phyloP scores from a whole-genome alignment of 495 filamentous ascomycete genomes.

The Penicillium fimorum region DNA sequence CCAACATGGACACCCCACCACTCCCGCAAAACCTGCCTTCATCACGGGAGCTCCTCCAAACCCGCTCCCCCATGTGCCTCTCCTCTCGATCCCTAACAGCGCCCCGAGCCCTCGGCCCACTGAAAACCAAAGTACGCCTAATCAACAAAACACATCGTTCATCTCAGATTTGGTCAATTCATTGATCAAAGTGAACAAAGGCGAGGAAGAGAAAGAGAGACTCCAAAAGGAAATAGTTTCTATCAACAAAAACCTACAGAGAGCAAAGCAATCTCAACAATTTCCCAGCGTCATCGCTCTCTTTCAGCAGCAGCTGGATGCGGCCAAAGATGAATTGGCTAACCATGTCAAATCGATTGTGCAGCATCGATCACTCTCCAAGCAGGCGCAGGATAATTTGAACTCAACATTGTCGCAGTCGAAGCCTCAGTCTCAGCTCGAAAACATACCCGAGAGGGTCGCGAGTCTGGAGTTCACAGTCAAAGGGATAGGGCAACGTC shows the following conservation, averaged over 20 bases:
- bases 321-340: not conserved
- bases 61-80: not conserved
- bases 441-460: not conserved
- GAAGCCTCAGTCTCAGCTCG: not conserved
- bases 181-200: conserved; percentile 10
- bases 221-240: conserved; percentile 22
- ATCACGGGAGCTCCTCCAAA: not conserved
- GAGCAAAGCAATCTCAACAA: conserved; percentile 18
- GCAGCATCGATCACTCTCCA: not conserved
- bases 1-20: not conserved
- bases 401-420: not conserved
- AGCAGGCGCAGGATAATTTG: not conserved
- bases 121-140: not conserved
- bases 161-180: conserved; percentile 25
- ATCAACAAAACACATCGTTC: not conserved
- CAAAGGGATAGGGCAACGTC: not conserved
- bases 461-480: conserved; percentile 2
- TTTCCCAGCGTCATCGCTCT: conserved; percentile 26
- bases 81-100: not conserved
- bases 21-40: not conserved
- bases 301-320: conserved; percentile 5
- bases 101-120: not conserved
- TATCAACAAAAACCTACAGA: conserved; percentile 17
- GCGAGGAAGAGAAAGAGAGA: conserved; percentile 22
- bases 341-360: not conserved